Evolutionary conservation across 139 green algal genomes (phyloP).

Genomic region (Chlamydomonas eustigma): DNA sequence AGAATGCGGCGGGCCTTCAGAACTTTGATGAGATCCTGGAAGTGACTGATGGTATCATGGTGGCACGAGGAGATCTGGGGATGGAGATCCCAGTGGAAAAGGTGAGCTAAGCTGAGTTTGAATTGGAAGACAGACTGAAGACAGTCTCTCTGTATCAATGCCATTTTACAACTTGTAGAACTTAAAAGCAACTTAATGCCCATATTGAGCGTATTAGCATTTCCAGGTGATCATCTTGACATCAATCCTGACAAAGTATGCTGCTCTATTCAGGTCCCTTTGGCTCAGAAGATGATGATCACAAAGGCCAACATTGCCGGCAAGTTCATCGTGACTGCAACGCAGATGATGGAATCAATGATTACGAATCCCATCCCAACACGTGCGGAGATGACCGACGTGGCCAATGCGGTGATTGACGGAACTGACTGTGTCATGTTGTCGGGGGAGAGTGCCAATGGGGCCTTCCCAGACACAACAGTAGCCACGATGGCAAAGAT

Average conservation of each 20-base stretch:
- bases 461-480: constrained; percentile 32
- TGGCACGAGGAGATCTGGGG: constrained; percentile 57
- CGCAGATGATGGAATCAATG: constrained; percentile 51
- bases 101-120: constrained; percentile 23
- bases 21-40: constrained; percentile 66
- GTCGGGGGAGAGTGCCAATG: constrained; percentile 56
- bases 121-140: no score
- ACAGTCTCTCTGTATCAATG: no score
- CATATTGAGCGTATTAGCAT: no score
- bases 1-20: constrained; percentile 59
- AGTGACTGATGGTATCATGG: constrained; percentile 66
- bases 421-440: constrained; percentile 70
- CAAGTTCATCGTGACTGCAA: constrained; percentile 50
- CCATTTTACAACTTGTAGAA: no score
- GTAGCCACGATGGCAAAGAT: constrained; percentile 56
- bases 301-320: constrained; percentile 60
- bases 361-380: constrained; percentile 59
- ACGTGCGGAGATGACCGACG: constrained; percentile 83
- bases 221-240: no score
- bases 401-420: constrained; percentile 85
- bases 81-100: constrained; percentile 65
- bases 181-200: no score
- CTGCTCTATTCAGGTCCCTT: constrained; percentile 20
- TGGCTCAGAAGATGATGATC: constrained; percentile 68
- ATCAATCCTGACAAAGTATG: no score